These are phyloP conservation scores for Fusarium sp. DNA, from an alignment of 2,329 filamentous ascomycete species.

Conservation along the genomic window DNA sequence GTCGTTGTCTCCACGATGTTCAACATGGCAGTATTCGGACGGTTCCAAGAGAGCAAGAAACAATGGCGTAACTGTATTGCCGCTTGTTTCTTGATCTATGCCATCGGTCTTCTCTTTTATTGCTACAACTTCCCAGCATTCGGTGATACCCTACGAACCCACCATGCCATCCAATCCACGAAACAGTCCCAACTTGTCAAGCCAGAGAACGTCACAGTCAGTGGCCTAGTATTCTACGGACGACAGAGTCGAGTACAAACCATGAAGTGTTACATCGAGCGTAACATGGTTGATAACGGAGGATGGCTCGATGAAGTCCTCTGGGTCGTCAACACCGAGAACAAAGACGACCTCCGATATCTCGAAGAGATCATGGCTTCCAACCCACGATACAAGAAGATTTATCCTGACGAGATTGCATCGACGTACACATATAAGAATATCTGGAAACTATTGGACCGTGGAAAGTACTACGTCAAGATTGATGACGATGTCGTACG, in stretches of 20 bases:
- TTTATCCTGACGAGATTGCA: conserved; percentile 15
- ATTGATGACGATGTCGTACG: conserved; percentile 34
- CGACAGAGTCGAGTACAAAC: conserved; percentile 18
- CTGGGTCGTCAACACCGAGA: conserved; percentile 29
- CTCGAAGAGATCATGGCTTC: conserved; percentile 28
- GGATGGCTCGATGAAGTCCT: conserved; percentile 35
- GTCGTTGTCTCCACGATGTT: neutral
- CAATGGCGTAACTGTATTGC: neutral
- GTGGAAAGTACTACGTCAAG: conserved; percentile 38
- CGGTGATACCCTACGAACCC: neutral
- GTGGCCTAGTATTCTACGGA: conserved; percentile 33
- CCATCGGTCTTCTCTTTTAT: neutral
- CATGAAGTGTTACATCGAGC: conserved; percentile 36
- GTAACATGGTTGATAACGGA: conserved; percentile 33
- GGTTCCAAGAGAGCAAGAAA: conserved; percentile 5
- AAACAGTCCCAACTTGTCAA: neutral
- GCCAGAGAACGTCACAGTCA: conserved; percentile 27
- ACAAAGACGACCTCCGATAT: conserved; percentile 18
- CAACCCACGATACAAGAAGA: conserved; percentile 30
- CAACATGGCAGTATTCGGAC: neutral
- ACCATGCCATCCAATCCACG: neutral
- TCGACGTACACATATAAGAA: conserved; percentile 28
- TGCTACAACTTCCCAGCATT: neutral
- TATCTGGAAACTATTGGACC: conserved; percentile 31
- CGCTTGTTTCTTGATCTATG: neutral